Percentiles rank a stretch among this genome's conserved stretches.
These are phyloP conservation scores for Isoetes taiwanensis DNA, from an alignment of 75 land plant species.

Conservation along the genomic window DNA sequence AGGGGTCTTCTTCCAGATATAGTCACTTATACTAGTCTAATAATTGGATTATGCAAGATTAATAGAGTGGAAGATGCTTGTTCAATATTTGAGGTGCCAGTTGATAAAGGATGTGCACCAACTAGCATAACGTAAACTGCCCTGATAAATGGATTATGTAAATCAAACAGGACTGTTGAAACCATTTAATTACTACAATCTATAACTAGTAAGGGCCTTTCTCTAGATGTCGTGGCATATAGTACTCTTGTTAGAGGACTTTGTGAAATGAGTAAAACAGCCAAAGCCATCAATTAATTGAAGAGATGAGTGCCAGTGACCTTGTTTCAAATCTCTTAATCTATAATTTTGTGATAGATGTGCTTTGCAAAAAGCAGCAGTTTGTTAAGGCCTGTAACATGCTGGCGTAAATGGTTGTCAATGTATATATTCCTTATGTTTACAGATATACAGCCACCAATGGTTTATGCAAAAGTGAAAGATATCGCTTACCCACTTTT, in stretches of 20 bases:
- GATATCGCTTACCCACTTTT: too few relatives aligned
- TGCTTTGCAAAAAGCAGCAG: too few relatives aligned
- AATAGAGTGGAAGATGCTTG: constrained; percentile 15
- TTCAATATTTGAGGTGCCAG: constrained; percentile 32
- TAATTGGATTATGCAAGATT: constrained; percentile 38
- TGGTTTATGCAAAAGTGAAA: too few relatives aligned
- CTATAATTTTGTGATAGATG: too few relatives aligned
- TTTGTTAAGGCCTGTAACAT: too few relatives aligned
- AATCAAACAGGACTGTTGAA: constrained; percentile 27
- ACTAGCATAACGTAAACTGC: constrained; percentile 42
- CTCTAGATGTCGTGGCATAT: constrained; percentile 29
- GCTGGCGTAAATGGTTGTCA: too few relatives aligned
- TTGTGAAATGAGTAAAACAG: constrained; percentile 25
- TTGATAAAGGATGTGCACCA: constrained; percentile 19
- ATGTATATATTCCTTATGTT: too few relatives aligned
- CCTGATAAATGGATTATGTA: constrained; percentile 46
- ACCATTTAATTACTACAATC: constrained; percentile 39
- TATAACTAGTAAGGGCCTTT: constrained; percentile 33
- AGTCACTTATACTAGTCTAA: constrained; percentile 34
- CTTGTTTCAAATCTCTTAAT: constrained; percentile 17
- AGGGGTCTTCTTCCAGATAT: constrained; percentile 39
- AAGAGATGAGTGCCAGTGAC: constrained; percentile 16
- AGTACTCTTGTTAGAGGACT: constrained; percentile 37
- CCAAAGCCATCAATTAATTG: constrained; percentile 22
- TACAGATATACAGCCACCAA: too few relatives aligned